Base-by-base conservation (phyloP, 768 basidiomycete species). In the Antrodiella citrinella region DNA sequence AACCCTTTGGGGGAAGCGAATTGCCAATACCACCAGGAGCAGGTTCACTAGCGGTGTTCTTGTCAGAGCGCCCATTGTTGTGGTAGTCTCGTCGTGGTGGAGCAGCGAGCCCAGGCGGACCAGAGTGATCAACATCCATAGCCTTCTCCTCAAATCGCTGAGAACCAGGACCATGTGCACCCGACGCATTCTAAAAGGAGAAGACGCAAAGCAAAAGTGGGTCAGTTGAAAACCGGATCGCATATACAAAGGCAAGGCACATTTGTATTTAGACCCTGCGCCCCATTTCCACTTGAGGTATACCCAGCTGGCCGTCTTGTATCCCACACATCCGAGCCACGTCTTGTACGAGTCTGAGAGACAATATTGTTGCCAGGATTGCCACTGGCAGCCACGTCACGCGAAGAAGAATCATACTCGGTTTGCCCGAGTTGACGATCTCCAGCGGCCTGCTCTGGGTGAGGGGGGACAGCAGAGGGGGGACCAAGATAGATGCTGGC, bases 401-500 rank as follows among this genome's bases (percentile, higher is more conserved):
- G 20, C 26, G 53, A 22, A 48, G 64, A 59, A 57, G 46, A 44
- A 35, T 7, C 48, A 51, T 52, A 43, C 9, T 35, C 30, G 30
- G 7, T 35, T 7, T 67, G 54, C n/a, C n/a, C n/a, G n/a, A n/a
- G n/a, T n/a, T n/a, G n/a, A n/a, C n/a, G n/a, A 3, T 64, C 62
- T 18, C 57, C 55, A 12, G 56, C 62, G 26, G 58, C 50, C 56
- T 67, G 72, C 51, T 70, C 72, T 44, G 63, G 69, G 55, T 69
- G 67, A 26, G 67, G 63, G 23, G 58, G 62, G 22, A 62, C 70
- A 51, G 57, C 57, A 44, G 65, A 62, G 4, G 58, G 40, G 38
- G 64, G 54, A 26, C 86, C 86, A 51, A 78, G 66, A 66, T 85
- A 89, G 50, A 85, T 66, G 44, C 69, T 73, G 26, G 80, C 82